Evolutionary conservation across 1,139 yeast species (phyloP).

Genomic region (Yarrowia galli): DNA sequence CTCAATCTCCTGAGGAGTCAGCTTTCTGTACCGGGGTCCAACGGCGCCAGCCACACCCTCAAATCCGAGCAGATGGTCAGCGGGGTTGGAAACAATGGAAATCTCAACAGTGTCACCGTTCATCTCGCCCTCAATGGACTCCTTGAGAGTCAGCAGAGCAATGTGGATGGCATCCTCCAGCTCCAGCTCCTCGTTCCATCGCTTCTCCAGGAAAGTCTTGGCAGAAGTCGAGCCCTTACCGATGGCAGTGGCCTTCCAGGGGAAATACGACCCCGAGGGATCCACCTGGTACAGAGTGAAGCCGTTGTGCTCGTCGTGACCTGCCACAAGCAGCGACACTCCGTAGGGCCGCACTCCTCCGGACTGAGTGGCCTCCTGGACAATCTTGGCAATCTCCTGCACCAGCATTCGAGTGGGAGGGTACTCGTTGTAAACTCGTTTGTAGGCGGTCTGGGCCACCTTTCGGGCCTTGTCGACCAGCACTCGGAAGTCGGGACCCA

Average conservation of each 20-base stretch:
- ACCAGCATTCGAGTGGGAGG: constrained; percentile 96
- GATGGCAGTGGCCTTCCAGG: constrained; percentile 99
- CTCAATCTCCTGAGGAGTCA: constrained; percentile 88
- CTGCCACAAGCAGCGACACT: constrained; percentile 92
- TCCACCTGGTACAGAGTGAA: constrained; percentile 94
- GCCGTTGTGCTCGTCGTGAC: constrained; percentile 83
- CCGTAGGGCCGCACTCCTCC: constrained; percentile 99
- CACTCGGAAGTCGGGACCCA: constrained; percentile 99
- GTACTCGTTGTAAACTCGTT: constrained; percentile 91
- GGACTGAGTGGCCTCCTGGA: constrained; percentile 98
- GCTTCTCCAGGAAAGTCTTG: constrained; percentile 93
- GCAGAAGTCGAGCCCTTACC: constrained; percentile 96
- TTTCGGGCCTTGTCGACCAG: constrained; percentile 92
- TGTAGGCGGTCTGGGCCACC: constrained; percentile 90
- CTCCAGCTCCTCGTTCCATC: constrained; percentile 97
- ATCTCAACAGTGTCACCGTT: constrained; percentile 96
- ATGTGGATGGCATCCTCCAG: constrained; percentile 98
- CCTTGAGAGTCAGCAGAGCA: constrained; percentile 91
- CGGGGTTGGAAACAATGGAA: constrained; percentile 83
- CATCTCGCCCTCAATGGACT: constrained; percentile 97
- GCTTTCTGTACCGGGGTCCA: constrained; percentile 89
- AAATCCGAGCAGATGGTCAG: constrained; percentile 82
- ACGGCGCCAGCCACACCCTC: constrained; percentile 74
- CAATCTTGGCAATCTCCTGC: constrained; percentile 91
- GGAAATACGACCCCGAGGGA: constrained; percentile 97